Base-by-base conservation (phyloP, 2,329 filamentous ascomycete species). In the Colletotrichum tropicale region DNA sequence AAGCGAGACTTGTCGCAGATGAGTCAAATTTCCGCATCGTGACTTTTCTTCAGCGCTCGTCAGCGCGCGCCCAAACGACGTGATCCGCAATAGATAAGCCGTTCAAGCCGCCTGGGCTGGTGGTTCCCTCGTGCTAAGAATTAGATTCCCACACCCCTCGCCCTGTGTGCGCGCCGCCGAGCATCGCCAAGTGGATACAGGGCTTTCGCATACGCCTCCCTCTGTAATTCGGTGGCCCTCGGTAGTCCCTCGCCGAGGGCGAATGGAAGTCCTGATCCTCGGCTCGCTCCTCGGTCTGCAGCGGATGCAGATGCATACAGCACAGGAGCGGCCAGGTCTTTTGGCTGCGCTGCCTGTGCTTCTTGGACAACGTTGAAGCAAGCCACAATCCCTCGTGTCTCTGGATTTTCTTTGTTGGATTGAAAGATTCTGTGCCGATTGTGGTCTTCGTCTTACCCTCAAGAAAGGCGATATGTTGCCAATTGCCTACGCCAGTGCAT, bases 71-170 rank as follows among this genome's bases (percentile, higher is more conserved):
- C 67, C 21, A 60, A 52, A 48, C 60, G 55, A 60, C 32, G 36
- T 75, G 72, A 75, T 72, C 55, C 38, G 55, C 72, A 69, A 43
- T 66, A 75, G 73, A 75, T 75, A 75, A 75, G 69, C 71, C 66
- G 70, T 38, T 12, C 61, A 70, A 38, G 65, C 52, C 69, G 69
- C 62, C 38, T 70, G 15, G 60, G 56, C 69, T 72, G 32, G 32
- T 58, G 70, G 65, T 30, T 18, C 43, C 32, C 21, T 36, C 21
- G 15, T 52, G 16, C 21, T 32, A 9, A 36, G n/a, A n/a, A 13
- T 52, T 64, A 21, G 69, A 67, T 62, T 67, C 26, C 30, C 70
- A 62, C 72, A 30, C 60, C 36, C 21, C 58, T 58, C 24, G 36
- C 69, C 70, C 73, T 68, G 70, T 73, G 43, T 21, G 30, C 48